Conservation (phyloP, 192 early-diverging fungal genomes). For the Coemansia sp. region DNA sequence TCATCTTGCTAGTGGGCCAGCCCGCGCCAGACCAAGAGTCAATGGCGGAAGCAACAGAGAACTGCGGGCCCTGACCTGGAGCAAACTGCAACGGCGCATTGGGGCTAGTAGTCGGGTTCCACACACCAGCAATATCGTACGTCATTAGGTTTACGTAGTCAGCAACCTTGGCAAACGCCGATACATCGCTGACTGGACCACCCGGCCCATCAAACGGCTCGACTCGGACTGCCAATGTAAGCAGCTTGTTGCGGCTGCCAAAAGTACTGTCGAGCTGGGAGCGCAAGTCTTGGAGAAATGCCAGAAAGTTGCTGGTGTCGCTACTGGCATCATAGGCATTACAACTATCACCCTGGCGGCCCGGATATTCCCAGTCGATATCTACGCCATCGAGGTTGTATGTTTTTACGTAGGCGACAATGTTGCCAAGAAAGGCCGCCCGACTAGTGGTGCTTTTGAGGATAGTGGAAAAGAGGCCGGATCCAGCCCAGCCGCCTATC, state of each 20-base stretch:
- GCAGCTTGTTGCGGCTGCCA: conserved; percentile 43
- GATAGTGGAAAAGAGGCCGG: conserved; percentile 58
- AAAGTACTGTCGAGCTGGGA: conserved; percentile 50
- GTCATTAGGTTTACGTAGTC: conserved; percentile 67
- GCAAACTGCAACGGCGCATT: conserved; percentile 55
- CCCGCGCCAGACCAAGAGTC: conserved; percentile 53
- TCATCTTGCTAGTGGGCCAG: conserved; percentile 56
- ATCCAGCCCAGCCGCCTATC: conserved; percentile 73
- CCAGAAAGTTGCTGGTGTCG: conserved; percentile 63
- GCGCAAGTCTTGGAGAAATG: conserved; percentile 59
- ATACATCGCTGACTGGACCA: conserved; percentile 53
- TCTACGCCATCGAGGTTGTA: conserved; percentile 60
- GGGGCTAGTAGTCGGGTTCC: conserved; percentile 55
- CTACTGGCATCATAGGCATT: conserved; percentile 51
- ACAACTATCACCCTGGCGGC: conserved; percentile 58
- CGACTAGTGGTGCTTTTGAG: conserved; percentile 35
- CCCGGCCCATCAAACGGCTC: conserved; percentile 56
- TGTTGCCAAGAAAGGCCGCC: conserved; percentile 21
- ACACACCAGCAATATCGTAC: conserved; percentile 59
- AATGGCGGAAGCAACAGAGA: conserved; percentile 45
- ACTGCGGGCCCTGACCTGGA: conserved; percentile 7
- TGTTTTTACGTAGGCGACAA: conserved; percentile 36
- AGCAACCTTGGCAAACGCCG: conserved; percentile 57
- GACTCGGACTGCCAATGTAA: conserved; percentile 63
- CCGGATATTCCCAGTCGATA: conserved; percentile 63